phyloP scores from a whole-genome alignment of 2,329 filamentous ascomycete genomes.

The Xylaria sp. region DNA sequence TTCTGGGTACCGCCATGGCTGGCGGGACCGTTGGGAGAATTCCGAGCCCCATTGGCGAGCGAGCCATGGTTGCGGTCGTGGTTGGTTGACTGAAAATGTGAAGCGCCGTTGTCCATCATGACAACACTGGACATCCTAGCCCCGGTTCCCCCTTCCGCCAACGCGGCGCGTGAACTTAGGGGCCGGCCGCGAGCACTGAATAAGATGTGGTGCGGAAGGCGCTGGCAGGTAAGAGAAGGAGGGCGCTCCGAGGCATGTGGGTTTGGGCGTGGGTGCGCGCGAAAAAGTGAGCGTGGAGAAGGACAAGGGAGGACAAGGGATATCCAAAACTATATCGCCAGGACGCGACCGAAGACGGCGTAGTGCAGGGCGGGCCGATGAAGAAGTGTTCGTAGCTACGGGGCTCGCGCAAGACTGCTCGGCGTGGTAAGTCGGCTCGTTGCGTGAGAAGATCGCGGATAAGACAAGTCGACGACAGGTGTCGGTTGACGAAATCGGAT shows the following conservation, averaged over 20 bases:
- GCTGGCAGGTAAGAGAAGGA: conserved; percentile 14
- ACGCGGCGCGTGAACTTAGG: conserved; percentile 43
- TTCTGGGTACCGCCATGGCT: conserved; percentile 36
- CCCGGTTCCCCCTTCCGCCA: conserved; percentile 50
- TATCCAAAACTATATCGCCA: not conserved
- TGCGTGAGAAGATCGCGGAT: conserved; percentile 3
- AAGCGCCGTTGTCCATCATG: conserved; percentile 66
- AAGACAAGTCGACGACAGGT: conserved; percentile 3
- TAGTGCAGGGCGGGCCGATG: not conserved
- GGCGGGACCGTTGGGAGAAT: conserved; percentile 39
- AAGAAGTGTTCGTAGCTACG: not conserved
- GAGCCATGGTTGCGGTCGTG: conserved; percentile 64
- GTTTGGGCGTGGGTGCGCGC: conserved; percentile 28
- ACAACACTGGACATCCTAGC: conserved; percentile 62
- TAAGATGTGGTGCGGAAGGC: conserved; percentile 23
- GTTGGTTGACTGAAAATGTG: conserved; percentile 64
- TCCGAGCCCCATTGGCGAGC: conserved; percentile 45
- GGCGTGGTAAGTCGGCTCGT: not conserved
- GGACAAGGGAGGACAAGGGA: conserved; percentile 18
- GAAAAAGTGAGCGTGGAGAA: not conserved
- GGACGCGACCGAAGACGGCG: conserved; percentile 22
- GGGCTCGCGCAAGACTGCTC: not conserved
- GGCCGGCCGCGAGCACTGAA: conserved; percentile 24
- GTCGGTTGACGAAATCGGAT: conserved; percentile 18
- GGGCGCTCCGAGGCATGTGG: conserved; percentile 39